Evolutionary conservation across 805 yeast genomes (phyloP), one percentile per base, ranked within the genome.

Genomic region (Candida alai): DNA sequence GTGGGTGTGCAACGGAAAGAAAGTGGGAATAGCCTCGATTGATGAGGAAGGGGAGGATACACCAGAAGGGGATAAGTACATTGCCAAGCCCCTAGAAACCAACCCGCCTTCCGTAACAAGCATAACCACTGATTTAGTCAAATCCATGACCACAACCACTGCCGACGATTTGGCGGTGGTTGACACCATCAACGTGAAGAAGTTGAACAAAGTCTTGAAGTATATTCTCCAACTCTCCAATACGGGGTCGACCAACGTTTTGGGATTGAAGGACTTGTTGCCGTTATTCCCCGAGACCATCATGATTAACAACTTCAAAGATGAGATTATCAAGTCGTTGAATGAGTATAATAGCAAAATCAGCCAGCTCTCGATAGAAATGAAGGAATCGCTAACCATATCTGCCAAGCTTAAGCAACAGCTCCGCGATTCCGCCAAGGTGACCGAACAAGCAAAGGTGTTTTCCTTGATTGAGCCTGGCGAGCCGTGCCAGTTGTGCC

Each of bases 261-360:
- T 84, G 14, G 73, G 80, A 3, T 78, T 93, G 28, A 88, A 84
- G 42, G 97, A 93, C 48, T 51, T 93, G 25, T 59, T 93, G 32
- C 94, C 94, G 2, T 62, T 86, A 20, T 80, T 93, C 43, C 96
- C 97, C 0, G 89, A 87, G 45, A 77, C 84, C 37, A 74, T 84
- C 0, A 78, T 85, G 18, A 80, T 93, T 31, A 93, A 85, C 43
- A 79, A 83, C 40, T 75, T 93, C 49, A 86, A 87, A 44, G 84
- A 83, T 30, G 95, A 88, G 45, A 75, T 93, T 27, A 85, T 89
- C 20, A 67, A 69, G 30, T 81, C 90, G n/a, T 62, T 93, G 42
- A 89, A 86, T 50, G 69, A 68, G 19, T 82, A 86, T 50, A 86
- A 88, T 30, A 55, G 66, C 17, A 71, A 72, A 25, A 83, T 93